Evolutionary conservation across 352 stramenopile genomes (phyloP), one percentile per base, ranked within the genome.

Genomic region (Globisporangium megalacanthum): DNA sequence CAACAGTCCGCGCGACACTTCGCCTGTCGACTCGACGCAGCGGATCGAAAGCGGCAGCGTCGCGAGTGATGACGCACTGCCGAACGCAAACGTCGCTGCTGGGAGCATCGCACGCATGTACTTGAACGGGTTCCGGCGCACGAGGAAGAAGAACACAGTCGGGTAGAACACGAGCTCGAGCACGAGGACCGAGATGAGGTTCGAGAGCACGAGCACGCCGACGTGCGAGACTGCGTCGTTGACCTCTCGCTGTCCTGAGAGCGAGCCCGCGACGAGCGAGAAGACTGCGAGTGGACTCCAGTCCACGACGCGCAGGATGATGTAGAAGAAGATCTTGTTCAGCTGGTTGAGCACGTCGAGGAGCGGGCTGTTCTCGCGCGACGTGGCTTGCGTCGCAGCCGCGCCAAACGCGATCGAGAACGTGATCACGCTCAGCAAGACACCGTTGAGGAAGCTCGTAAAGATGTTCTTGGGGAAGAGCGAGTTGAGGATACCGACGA

Each of bases 101-200:
- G 82, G 77, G 1, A 83, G 42, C 77, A 92, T 86, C 49, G 73
- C 72, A 6, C 60, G 68, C 75, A 87, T 87, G 68, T 72, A 89
- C 50, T 49, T 58, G 50, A 81, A 75, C 44, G 73, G 79, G 39
- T 84, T 89, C 49, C 69, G 78, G 25, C 62, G 54, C 6, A 81
- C 68, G 0, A 53, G 49, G 41, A 79, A 19, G 64, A 72, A 86
- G 33, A 86, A 60, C 52, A 86, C 65, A 45, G 77, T 19, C 15
- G 79, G 75, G 25, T 79, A 77, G 52, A 90, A 82, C 22, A 83
- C 37, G 11, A 86, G 61, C 50, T 88, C 75, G 36, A 89, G 73
- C 45, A 86, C 53, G 11, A 61, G 7, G 14, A 78, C 66, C 0
- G 69, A 75, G 39, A 83, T 45, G 14, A 86, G 45, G 47, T 71